phyloP scores from a whole-genome alignment of 352 stramenopile species.

The Globisporangium alternatum region DNA sequence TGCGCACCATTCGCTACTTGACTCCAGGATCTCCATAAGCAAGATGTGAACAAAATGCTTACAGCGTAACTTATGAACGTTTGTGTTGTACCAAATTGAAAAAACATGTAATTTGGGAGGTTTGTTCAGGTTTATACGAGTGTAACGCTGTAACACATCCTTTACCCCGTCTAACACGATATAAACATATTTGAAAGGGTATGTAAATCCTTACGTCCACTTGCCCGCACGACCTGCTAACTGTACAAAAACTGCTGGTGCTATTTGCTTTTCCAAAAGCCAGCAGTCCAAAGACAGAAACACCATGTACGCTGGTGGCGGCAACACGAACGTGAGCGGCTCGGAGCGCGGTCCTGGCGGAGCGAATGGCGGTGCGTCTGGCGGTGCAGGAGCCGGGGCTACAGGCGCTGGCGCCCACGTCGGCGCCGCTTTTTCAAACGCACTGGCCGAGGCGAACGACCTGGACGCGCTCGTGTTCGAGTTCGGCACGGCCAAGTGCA shows the following conservation, averaged over 20 bases:
- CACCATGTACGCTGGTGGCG: conserved; percentile 17
- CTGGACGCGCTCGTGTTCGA: conserved; percentile 79
- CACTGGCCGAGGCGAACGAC: conserved; percentile 62
- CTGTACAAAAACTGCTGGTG: neutral
- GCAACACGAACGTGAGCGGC: conserved; percentile 12
- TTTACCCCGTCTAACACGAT: neutral
- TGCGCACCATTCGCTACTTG: no score
- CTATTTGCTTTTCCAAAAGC: neutral
- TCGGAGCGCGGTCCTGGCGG: conserved; percentile 4
- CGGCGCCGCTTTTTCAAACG: conserved; percentile 36
- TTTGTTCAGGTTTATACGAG: no score
- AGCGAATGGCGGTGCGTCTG: neutral
- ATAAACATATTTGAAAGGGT: neutral
- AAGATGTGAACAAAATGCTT: no score
- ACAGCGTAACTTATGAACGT: no score
- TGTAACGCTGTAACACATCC: no score
- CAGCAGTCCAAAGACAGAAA: neutral
- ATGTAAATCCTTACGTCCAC: neutral
- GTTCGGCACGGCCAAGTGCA: conserved; percentile 68
- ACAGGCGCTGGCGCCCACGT: neutral
- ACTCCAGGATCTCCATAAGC: neutral
- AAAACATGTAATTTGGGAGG: no score
- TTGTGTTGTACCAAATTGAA: no score
- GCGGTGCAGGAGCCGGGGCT: neutral
- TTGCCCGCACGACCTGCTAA: neutral